Conservation (phyloP, 2,329 filamentous ascomycete genomes). For the Sclerotinia glacialis region DNA sequence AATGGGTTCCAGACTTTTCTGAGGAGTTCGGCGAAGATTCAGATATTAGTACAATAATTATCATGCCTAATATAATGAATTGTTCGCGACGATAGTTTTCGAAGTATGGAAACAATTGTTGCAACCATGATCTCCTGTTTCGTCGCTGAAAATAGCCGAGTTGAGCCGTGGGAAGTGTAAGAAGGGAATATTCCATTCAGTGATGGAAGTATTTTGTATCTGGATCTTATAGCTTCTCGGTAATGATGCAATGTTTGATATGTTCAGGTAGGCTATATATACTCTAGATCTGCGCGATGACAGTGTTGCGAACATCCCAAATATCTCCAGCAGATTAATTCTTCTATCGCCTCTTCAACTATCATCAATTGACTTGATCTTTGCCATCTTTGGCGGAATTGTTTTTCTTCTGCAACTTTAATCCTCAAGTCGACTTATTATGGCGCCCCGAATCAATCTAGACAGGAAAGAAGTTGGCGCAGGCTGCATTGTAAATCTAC, state of each 20-base stretch:
- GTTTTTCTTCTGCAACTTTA: background rate
- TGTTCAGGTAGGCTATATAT: background rate
- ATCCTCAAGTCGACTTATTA: background rate
- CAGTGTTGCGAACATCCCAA: background rate
- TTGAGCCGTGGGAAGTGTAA: background rate
- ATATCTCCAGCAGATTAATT: background rate
- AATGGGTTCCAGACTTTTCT: background rate
- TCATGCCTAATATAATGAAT: background rate
- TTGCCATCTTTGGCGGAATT: background rate
- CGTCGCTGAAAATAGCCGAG: background rate
- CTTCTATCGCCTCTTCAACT: background rate
- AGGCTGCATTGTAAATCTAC: background rate
- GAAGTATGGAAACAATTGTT: background rate
- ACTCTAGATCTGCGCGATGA: background rate
- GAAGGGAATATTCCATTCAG: background rate
- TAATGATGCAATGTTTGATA: background rate
- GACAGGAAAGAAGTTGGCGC: background rate
- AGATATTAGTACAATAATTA: background rate
- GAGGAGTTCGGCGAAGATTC: background rate
- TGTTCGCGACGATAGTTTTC: background rate
- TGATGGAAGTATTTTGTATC: background rate
- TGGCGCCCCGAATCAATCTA: background rate
- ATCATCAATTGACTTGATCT: background rate
- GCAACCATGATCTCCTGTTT: background rate
- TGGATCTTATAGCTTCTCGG: background rate